Percentiles rank a stretch among this genome's conserved stretches.
Evolutionary conservation across 2,329 filamentous ascomycete species (phyloP).

Genomic region (Diplodia corticola): DNA sequence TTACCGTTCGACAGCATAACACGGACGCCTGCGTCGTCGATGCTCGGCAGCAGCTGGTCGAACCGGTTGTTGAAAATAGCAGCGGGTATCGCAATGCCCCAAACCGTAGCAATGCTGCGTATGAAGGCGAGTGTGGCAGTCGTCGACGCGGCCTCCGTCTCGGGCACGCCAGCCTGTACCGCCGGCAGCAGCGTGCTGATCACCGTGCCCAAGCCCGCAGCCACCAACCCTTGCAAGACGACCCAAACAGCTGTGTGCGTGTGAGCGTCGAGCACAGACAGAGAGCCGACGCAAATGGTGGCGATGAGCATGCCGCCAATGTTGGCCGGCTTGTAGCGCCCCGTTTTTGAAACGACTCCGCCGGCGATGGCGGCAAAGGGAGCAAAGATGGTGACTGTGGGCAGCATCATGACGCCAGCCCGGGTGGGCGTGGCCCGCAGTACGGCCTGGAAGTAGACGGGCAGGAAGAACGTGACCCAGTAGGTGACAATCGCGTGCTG

Average conservation of each 20-base stretch:
- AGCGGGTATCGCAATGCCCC: slow-evolving; percentile 34
- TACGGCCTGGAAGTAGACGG: slow-evolving; percentile 51
- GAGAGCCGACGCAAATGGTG: slow-evolving; percentile 29
- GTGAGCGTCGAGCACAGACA: slow-evolving; percentile 25
- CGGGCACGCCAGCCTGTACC: slow-evolving; percentile 33
- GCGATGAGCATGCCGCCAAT: slow-evolving; percentile 29
- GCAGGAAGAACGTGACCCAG: slow-evolving; percentile 45
- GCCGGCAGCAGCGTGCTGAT: slow-evolving; percentile 34
- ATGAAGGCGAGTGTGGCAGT: slow-evolving; percentile 35
- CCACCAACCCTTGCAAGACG: slow-evolving; percentile 31
- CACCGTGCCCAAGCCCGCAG: slow-evolving; percentile 32
- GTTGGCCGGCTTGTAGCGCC: slow-evolving; percentile 27
- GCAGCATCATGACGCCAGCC: slow-evolving; percentile 39
- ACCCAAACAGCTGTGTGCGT: slow-evolving; percentile 28
- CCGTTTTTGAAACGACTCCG: slow-evolving; percentile 34
- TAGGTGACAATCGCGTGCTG: slow-evolving; percentile 40
- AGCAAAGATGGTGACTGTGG: slow-evolving; percentile 32
- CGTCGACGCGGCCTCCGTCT: slow-evolving; percentile 28
- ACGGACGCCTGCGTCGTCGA: slow-evolving; percentile 24
- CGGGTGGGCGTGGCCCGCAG: slow-evolving; percentile 35
- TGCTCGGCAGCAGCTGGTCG: slow-evolving; percentile 23
- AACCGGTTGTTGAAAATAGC: slow-evolving; percentile 35
- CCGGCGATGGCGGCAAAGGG: slow-evolving; percentile 31
- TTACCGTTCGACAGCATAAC: slow-evolving; percentile 27
- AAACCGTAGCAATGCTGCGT: slow-evolving; percentile 33